These are phyloP conservation scores for Malania oleifera DNA, from an alignment of 164 flowering plant species.

Conservation along the genomic window DNA sequence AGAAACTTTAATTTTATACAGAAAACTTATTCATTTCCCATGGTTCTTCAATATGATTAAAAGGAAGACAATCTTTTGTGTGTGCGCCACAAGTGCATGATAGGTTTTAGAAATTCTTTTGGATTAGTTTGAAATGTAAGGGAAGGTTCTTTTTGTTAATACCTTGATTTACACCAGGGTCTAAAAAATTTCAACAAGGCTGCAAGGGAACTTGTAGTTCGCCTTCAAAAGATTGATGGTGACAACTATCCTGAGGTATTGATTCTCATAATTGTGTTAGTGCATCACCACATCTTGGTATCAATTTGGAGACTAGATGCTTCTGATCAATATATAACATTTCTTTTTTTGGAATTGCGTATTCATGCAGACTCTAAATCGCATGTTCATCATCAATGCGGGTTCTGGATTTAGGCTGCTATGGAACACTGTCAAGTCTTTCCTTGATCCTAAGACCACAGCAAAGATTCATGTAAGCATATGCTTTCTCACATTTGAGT, in stretches of 20 bases:
- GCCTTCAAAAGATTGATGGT: conserved; percentile 47
- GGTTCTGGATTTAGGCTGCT: conserved; percentile 56
- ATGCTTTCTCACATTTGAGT: not conserved
- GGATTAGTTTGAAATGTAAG: not conserved
- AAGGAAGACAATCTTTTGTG: not conserved
- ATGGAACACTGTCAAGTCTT: conserved; percentile 54
- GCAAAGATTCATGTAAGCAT: conserved; percentile 45
- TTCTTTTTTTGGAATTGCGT: not conserved
- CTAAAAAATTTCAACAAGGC: conserved; percentile 41
- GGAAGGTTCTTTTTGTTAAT: not conserved
- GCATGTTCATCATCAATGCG: conserved; percentile 60
- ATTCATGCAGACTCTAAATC: conserved; percentile 34
- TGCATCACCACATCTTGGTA: not conserved
- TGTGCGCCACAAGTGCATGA: no score
- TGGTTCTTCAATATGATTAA: no score
- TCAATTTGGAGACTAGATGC: no score
- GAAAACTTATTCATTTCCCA: not conserved
- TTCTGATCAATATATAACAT: no score
- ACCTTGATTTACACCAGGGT: conserved; percentile 24
- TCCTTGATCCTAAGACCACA: conserved; percentile 50
- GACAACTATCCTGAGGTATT: conserved; percentile 45
- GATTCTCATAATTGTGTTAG: not conserved
- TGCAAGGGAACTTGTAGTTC: conserved; percentile 36
- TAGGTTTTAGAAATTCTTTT: not conserved
- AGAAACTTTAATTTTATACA: not conserved